These are phyloP conservation scores for Paraphoma chrysanthemicola DNA, from an alignment of 2,329 filamentous ascomycete species.

Conservation along the genomic window DNA sequence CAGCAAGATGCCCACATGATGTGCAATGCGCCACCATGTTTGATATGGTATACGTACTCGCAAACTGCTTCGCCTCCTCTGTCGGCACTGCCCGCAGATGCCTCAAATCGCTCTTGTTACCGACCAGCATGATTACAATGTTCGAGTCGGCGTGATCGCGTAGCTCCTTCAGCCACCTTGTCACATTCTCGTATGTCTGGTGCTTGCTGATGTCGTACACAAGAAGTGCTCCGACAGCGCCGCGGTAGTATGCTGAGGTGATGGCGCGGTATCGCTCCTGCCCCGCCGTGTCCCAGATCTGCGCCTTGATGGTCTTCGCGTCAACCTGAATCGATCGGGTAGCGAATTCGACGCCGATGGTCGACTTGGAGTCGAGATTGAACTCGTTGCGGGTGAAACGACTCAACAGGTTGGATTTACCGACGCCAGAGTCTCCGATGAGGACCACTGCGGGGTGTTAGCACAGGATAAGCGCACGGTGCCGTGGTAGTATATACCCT, in stretches of 20 bases:
- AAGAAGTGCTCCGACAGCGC: constrained; percentile 93
- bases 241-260: constrained; percentile 98
- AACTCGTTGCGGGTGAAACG: constrained; percentile 99
- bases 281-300: constrained; percentile 99
- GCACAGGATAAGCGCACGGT: constrained; percentile 27
- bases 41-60: constrained; percentile 66
- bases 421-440: constrained; percentile 98
- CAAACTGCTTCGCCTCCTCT: constrained; percentile 97
- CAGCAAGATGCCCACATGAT: constrained; percentile 8
- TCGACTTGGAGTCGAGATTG: constrained; percentile 99
- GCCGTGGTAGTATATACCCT: constrained; percentile 67
- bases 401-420: constrained; percentile 99
- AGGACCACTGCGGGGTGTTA: constrained; percentile 75
- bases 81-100: constrained; percentile 96
- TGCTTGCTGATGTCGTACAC: constrained; percentile 99
- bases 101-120: constrained; percentile 99
- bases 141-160: constrained; percentile 97
- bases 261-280: constrained; percentile 99
- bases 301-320: constrained; percentile 99
- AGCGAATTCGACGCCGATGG: constrained; percentile 98
- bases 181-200: constrained; percentile 99
- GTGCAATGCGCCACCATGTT: not conserved
- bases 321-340: constrained; percentile 99
- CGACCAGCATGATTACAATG: constrained; percentile 99
- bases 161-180: constrained; percentile 98